Conservation (phyloP, 75 land plant genomes). For the Pseudotsuga menziesii region DNA sequence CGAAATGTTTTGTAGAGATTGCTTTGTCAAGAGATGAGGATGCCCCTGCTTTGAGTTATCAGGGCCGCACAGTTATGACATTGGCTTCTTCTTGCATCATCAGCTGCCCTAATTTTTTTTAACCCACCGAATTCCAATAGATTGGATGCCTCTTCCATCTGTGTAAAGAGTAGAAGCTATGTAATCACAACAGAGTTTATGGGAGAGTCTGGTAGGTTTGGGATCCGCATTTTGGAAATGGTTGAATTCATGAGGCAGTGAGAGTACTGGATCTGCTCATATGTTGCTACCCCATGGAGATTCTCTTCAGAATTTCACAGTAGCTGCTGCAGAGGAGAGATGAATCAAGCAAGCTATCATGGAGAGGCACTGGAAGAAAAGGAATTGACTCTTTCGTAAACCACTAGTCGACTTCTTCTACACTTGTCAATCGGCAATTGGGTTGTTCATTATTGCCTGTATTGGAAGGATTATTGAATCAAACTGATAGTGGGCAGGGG, state of each 20-base stretch:
- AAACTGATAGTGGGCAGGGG: not conserved
- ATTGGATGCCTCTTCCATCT: not conserved
- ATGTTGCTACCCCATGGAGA: not conserved
- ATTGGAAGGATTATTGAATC: not conserved
- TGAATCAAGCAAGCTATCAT: too few species aligned
- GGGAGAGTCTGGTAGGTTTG: not conserved
- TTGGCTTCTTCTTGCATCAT: not conserved
- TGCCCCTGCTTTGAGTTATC: conserved; percentile 89
- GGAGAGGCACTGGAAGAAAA: not conserved
- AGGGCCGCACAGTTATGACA: conserved; percentile 62
- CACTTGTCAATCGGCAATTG: not conserved
- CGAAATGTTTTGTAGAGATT: conserved; percentile 86
- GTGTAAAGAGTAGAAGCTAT: not conserved
- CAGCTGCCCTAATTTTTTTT: too few species aligned
- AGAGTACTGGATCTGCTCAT: not conserved
- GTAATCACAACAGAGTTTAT: not conserved
- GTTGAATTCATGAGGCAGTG: not conserved
- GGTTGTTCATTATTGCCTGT: not conserved
- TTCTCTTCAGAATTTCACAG: not conserved
- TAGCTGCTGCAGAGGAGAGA: not conserved
- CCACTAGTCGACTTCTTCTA: not conserved
- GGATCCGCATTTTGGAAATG: not conserved
- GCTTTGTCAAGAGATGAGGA: conserved; percentile 91
- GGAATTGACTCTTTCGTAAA: not conserved
- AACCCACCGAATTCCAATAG: conserved; percentile 4